Evolutionary conservation across 352 stramenopile genomes (phyloP).

Genomic region (Phytophthora citricola): DNA sequence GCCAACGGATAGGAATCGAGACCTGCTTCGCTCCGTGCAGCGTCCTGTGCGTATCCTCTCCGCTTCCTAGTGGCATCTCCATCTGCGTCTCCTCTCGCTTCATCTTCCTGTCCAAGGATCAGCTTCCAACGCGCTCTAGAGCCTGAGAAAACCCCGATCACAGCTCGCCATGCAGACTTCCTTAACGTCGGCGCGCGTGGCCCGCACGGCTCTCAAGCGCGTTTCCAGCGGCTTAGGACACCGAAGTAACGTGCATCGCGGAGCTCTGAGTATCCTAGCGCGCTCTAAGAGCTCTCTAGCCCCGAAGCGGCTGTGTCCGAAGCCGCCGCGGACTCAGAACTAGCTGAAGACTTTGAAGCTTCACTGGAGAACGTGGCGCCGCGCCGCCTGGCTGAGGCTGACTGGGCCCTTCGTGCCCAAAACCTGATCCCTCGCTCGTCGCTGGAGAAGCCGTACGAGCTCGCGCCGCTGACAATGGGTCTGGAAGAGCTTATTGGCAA

Average conservation of each 20-base stretch:
- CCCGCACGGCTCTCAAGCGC: conserved; percentile 27
- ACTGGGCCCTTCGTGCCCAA: conserved; percentile 69
- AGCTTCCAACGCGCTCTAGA: background rate
- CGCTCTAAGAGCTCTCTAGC: conserved; percentile 46
- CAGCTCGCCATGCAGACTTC: conserved; percentile 32
- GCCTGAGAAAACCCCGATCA: conserved; percentile 2
- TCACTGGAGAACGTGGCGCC: conserved; percentile 10
- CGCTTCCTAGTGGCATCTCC: background rate
- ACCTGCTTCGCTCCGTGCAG: conserved; percentile 8
- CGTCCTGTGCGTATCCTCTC: conserved; percentile 1
- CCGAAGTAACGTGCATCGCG: conserved; percentile 10
- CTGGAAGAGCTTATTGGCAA: conserved; percentile 30
- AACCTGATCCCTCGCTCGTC: conserved; percentile 53
- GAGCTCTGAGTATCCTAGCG: conserved; percentile 13
- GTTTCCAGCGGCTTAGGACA: conserved; percentile 4
- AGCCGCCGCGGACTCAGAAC: conserved; percentile 19
- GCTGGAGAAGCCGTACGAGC: conserved; percentile 46
- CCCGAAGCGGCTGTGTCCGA: conserved; percentile 19
- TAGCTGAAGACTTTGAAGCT: conserved; percentile 23
- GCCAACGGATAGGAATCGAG: conserved; percentile 11
- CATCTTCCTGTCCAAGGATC: conserved; percentile 2
- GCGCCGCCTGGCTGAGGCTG: conserved; percentile 46
- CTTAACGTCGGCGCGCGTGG: conserved; percentile 29
- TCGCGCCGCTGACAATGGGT: conserved; percentile 32
- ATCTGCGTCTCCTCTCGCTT: background rate